Evolutionary conservation across 1,139 yeast species (phyloP), one percentile per base, ranked within the genome.

Genomic region (Nematodospora anomalae): DNA sequence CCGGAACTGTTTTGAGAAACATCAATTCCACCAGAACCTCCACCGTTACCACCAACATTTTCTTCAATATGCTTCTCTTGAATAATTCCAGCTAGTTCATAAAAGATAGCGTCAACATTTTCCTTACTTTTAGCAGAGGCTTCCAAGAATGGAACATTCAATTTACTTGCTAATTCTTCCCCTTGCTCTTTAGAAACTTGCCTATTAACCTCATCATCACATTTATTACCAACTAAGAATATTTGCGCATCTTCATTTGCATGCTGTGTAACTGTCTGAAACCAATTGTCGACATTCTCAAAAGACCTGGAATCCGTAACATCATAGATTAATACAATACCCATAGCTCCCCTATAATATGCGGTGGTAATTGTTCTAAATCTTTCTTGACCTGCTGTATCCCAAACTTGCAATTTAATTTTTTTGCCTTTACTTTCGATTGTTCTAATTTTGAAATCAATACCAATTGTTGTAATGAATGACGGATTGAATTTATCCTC

Each of bases 341-440:
- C 99, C 94, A 89, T 88, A 42, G 99, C 98, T 40, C 97, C 97
- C 64, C 99, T 80, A 69, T 94, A 92, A 66, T 94, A 92, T 7
- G 98, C 97, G 14, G 97, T 89, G 33, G 98, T 92, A 63, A 92
- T 92, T 37, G 98, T 92, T 71, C 97, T 81, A 74, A 92, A 92
- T 53, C 98, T 77, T 64, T 92, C 98, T 67, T 92, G 98, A 18
- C 98, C 98, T 5, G 98, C 98, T 26, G 98, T 92, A 62, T 92
- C 98, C 98, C 98, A 92, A 29, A 92, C 89, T 64, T 92, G 98
- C 57, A 92, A 76, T 67, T 92, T 92, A 64, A 94, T 86, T 52
- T 84, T 83, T 64, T 87, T 86, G 42, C 96, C 96, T 50, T 90
- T 92, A 51, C 92, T 77, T 53, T 90, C 97, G 50, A 90, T 89